Percentiles rank a stretch among this genome's conserved stretches.
These are phyloP conservation scores for Erigeron philadelphicus DNA, from an alignment of 140 eudicot species.

Conservation along the genomic window DNA sequence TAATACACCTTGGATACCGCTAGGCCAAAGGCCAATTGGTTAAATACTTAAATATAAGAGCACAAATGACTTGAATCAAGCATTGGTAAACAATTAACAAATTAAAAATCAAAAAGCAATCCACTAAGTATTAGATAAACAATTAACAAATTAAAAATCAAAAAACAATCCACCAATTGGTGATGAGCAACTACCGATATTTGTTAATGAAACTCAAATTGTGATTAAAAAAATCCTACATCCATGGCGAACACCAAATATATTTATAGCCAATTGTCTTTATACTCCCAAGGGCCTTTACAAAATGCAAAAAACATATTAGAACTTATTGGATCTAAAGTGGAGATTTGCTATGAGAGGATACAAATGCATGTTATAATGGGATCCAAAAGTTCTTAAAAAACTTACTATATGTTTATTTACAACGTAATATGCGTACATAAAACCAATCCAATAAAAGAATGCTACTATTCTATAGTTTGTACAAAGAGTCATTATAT, in stretches of 20 bases:
- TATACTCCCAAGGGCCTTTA: background rate
- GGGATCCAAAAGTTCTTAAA: background rate
- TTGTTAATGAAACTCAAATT: background rate
- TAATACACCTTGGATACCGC: no score
- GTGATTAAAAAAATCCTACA: background rate
- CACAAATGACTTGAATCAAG: conserved; percentile 7
- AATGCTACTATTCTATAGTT: background rate
- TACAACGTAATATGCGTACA: conserved; percentile 3
- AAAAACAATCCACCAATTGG: background rate
- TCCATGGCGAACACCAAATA: conserved; percentile 2
- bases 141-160: background rate
- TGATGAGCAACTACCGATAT: background rate
- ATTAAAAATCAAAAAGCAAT: background rate
- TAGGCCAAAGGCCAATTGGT: no score
- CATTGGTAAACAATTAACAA: background rate
- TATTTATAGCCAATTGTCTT: background rate
- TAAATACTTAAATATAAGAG: no score
- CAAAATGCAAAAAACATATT: conserved; percentile 5
- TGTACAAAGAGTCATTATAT: background rate
- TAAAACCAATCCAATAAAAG: conserved; percentile 7
- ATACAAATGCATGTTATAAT: conserved; percentile 10
- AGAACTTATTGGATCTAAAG: background rate
- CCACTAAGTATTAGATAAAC: conserved; percentile 9
- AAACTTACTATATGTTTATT: background rate
- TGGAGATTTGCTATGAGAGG: background rate